Conservation (phyloP, 2,329 filamentous ascomycete species). For the Curvularia eragrostidis region DNA sequence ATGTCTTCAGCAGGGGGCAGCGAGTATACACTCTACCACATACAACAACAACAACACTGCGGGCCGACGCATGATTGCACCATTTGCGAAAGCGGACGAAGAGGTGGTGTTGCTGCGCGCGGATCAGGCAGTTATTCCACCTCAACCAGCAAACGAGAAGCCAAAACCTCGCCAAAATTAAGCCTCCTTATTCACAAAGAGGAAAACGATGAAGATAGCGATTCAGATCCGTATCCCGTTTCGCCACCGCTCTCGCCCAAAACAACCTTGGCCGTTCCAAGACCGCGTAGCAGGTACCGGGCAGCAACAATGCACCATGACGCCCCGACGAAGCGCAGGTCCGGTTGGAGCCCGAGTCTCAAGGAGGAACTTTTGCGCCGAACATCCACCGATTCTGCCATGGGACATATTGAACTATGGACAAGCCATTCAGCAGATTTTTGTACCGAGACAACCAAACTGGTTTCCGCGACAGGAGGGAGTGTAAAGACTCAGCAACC, state of each 20-base stretch:
- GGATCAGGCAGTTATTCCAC: constrained; percentile 23
- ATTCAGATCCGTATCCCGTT: constrained; percentile 12
- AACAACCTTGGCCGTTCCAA: constrained; percentile 12
- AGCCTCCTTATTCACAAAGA: constrained; percentile 23
- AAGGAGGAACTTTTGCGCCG: constrained; percentile 27
- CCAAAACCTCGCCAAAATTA: constrained; percentile 28
- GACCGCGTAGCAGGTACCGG: constrained; percentile 7
- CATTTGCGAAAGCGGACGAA: constrained; percentile 23
- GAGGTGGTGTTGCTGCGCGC: constrained; percentile 38
- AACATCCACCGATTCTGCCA: constrained; percentile 18
- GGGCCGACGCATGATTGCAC: constrained; percentile 18
- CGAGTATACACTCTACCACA: not conserved
- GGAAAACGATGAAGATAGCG: constrained; percentile 23
- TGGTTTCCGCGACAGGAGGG: not conserved
- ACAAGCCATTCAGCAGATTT: not conserved
- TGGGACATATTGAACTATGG: constrained; percentile 12
- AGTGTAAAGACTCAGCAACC: not conserved
- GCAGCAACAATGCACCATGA: constrained; percentile 18
- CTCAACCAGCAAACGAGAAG: constrained; percentile 10
- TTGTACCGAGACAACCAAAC: not conserved
- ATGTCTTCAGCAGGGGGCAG: not conserved
- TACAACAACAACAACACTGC: not conserved
- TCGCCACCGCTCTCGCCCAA: constrained; percentile 27
- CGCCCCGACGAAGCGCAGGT: constrained; percentile 20
- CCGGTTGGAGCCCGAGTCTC: constrained; percentile 36